A percentile compares a stretch with the other conserved stretches of the same genome.
These are phyloP conservation scores for Fusarium sp. DNA, from an alignment of 2,329 filamentous ascomycete genomes.

Conservation along the genomic window DNA sequence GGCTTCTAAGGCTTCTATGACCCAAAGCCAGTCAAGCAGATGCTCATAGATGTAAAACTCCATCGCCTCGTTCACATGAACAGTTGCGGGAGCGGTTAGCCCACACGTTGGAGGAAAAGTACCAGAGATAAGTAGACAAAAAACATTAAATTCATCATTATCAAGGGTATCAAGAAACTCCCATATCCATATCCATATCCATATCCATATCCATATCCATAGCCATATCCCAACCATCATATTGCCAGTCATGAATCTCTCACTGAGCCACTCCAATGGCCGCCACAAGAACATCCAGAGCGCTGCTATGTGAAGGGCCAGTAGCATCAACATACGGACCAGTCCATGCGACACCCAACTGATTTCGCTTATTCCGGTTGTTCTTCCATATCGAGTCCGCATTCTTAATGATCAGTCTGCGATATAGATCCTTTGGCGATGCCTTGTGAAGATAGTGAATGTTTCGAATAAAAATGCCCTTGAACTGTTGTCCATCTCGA, in stretches of 20 bases:
- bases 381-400: conserved; percentile 75
- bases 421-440: conserved; percentile 63
- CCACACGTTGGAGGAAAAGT: neutral
- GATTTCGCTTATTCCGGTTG: conserved; percentile 62
- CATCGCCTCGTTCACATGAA: neutral
- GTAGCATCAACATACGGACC: conserved; percentile 67
- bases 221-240: conserved; percentile 12
- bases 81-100: neutral
- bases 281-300: conserved; percentile 75
- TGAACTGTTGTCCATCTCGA: conserved; percentile 73
- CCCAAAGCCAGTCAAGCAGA: neutral
- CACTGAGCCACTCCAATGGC: conserved; percentile 59
- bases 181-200: conserved; percentile 14
- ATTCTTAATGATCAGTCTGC: conserved; percentile 68
- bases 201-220: conserved; percentile 14
- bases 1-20: neutral
- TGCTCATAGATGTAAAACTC: neutral
- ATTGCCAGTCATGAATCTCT: conserved; percentile 11
- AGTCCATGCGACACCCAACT: conserved; percentile 74
- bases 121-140: neutral
- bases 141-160: neutral
- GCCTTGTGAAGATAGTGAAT: conserved; percentile 68
- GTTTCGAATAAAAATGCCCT: conserved; percentile 77
- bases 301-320: conserved; percentile 73
- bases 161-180: neutral